Base-by-base conservation (phyloP, 78 protist species). In the Isochrysis galbana region DNA sequence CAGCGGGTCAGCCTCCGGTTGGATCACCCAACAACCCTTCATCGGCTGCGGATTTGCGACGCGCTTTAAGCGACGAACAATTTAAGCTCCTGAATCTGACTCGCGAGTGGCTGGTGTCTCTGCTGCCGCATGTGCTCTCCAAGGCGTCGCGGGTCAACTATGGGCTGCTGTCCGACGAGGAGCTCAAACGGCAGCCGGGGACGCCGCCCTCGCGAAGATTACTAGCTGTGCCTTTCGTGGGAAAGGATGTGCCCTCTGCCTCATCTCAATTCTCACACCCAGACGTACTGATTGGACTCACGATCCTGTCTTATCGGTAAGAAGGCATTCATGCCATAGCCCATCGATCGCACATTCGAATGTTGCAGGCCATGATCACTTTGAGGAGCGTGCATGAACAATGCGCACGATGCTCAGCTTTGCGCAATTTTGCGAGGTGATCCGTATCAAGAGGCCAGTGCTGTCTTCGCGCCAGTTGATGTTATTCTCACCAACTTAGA, bases 211-310 rank as follows among this genome's bases (percentile, higher is more conserved):
- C 94, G 11, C 87, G 39, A 2, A 10, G 84, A 48, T 72, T 93
- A 39, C 93, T 78, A 19, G 95, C 95, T 19, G 94, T 95, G n/a
- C 96, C 96, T 22, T 95, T 92, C 77, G 95, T 95, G 39, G 96
- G 94, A 51, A 92, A 93, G 88, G 96, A 93, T 42, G 82, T 70
- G 38, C 96, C 96, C 32, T 86, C 93, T 25, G 51, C 34, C 72
- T 22, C 48, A 17, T 29, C 88, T 51, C 93, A 95, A 90, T 95
- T 95, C 74, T 84, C 96, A 29, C 95, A 95, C 39, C 96, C 96
- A 48, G 96, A 94, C 69, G 93, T 92, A 1, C 78, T 83, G n/a
- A 83, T 94, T 36, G 96, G 96, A 26, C 94, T 91, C 34, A 89
- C 96, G 44, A 23, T 78, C 48, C 86, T 78, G 36, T 44, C 86